Evolutionary conservation across 352 stramenopile species (phyloP), one percentile per base, ranked within the genome.

Genomic region (Phytophthora tentaculata): DNA sequence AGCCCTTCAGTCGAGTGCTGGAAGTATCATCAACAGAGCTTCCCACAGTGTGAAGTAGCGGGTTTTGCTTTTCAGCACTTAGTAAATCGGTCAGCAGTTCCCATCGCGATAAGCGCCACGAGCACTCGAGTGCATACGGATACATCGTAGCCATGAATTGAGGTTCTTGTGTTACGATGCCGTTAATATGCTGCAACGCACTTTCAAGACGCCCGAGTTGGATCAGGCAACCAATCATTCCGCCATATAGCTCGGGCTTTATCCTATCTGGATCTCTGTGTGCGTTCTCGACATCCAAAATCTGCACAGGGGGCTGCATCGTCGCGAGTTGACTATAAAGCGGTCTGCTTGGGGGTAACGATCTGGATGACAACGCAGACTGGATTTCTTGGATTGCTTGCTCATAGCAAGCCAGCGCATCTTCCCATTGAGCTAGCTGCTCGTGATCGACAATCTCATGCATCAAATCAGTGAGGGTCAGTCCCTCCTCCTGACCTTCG

Each of bases 81-180:
- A 96, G 53, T 23, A 95, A 51, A 62, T 95, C 85, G 9, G 84
- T 70, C 0, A 96, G 68, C 19, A 96, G 69, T 12, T 93, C 84
- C 89, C 89, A 96, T 26, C 88, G 79, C 53, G 84, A 94, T 24
- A 96, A 74, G n/a, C 88, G 79, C 89, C 89, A 96, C 16, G 89
- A 84, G 50, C 88, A 95, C 61, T 96, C 87, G 2, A 96, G 71
- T 2, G 89, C 89, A 64, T 84, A 89, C 12, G 86, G 87, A 63
- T 95, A 95, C 35, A 95, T 73, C 2, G 84, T 89, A n/a, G 75
- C 81, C 39, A 92, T 89, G 49, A 88, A 89, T 28, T 91, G 74
- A 1, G 88, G 86, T 43, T 95, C 86, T 70, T 90, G 77, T 10
- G 81, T 91, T 5, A 89, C 80, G 44, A 96, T 95, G 17, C 89